These are phyloP conservation scores for Davidsoniella eucalypti DNA, from an alignment of 2,329 filamentous ascomycete genomes.

Conservation along the genomic window DNA sequence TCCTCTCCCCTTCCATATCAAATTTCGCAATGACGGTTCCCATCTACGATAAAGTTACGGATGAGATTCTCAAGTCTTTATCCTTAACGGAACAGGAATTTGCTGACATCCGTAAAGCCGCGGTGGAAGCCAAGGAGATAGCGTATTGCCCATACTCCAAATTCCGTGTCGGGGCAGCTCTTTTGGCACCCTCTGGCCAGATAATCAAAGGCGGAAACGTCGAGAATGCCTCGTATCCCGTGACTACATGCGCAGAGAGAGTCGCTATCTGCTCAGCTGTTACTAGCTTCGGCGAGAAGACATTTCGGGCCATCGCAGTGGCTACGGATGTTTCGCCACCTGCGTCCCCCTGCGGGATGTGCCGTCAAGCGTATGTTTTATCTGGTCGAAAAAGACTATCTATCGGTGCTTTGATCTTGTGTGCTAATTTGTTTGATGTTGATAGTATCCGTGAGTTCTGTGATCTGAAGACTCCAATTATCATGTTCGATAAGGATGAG, in stretches of 20 bases:
- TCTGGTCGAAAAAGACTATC: neutral
- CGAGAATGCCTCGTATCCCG: slow-evolving; percentile 85
- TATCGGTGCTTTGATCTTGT: neutral
- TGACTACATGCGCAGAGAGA: slow-evolving; percentile 88
- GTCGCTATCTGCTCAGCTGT: slow-evolving; percentile 76
- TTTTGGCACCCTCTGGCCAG: slow-evolving; percentile 38
- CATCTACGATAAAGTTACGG: slow-evolving; percentile 18
- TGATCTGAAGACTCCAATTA: slow-evolving; percentile 50
- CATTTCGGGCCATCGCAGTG: slow-evolving; percentile 68
- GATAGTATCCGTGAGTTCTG: slow-evolving; percentile 62
- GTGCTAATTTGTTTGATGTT: slow-evolving; percentile 4
- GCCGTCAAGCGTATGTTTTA: slow-evolving; percentile 62
- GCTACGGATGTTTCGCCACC: slow-evolving; percentile 59
- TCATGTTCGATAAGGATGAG: slow-evolving; percentile 82
- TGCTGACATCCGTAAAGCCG: slow-evolving; percentile 41
- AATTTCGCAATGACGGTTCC: slow-evolving; percentile 6
- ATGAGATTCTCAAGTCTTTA: slow-evolving; percentile 16
- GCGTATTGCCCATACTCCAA: slow-evolving; percentile 90
- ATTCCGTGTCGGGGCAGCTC: slow-evolving; percentile 74
- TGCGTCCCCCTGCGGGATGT: slow-evolving; percentile 83
- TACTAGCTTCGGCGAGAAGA: slow-evolving; percentile 31
- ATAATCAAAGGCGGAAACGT: slow-evolving; percentile 59
- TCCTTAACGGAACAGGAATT: slow-evolving; percentile 48
- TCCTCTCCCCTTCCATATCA: neutral
- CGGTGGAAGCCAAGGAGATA: slow-evolving; percentile 53